Evolutionary conservation across 352 stramenopile genomes (phyloP), one percentile per base, ranked within the genome.

Genomic region (Thraustochytrium sp.): DNA sequence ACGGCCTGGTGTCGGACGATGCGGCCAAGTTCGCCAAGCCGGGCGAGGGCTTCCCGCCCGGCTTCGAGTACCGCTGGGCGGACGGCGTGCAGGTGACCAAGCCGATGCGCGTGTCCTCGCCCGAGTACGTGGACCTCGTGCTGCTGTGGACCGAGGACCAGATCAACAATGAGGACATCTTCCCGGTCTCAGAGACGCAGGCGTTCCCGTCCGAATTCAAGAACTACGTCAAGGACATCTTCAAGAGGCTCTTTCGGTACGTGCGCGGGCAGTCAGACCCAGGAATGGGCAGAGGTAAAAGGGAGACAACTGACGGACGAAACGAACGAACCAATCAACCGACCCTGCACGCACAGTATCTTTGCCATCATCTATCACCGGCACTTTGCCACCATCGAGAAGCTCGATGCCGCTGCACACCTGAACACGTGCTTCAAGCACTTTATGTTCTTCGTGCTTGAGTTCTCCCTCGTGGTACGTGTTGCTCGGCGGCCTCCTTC

Each of bases 351-450:
- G n/a, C n/a, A n/a, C n/a, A 72, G 95, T 8, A 93, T 98, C 0
- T 98, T 98, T 87, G 94, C 94, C 29, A 96, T 98, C 88, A 93
- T 98, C 55, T 98, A 98, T 87, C 96, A 95, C 82, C 96, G 91
- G 86, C 96, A 98, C 87, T 98, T 98, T 77, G 91, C 96, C 80
- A 98, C 96, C 62, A 92, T 98, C 84, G 92, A 97, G 73, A 93
- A 91, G 63, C 90, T 98, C 38, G 94, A 94, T 31, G 96, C 96
- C 75, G 94, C 97, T 80, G 93, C 94, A 36, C 94, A 98, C 86
- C 90, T 98, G 59, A 98, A 98, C 89, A 98, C 96, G 78, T 98
- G 93, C 86, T 98, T 98, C 88, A 98, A 98, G 86, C 94, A 98
- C 88, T 98, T 98, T 82, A 98, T 98, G 89, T 94, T 96, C 54